Base-by-base conservation (phyloP, 306 rosid genomes). In the Elaeagnus macrophylla region DNA sequence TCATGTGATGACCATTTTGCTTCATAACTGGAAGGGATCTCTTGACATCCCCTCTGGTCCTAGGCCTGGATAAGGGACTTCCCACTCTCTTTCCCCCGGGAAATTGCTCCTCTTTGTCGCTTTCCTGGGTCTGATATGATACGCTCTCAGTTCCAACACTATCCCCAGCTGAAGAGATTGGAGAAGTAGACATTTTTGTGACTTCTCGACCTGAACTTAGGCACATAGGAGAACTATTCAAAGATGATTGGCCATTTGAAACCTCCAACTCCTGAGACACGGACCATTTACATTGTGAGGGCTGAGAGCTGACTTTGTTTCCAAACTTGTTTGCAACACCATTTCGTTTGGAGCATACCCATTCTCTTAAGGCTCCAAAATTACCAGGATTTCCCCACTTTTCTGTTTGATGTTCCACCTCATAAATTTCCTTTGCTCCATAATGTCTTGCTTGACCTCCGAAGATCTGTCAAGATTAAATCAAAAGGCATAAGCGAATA, bases 291-390 rank as follows among this genome's bases (percentile, higher is more conserved):
- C 48, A 37, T 53, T 61, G 47, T 12, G 67, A 46, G 16, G 44
- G 66, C 43, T 65, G 71, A 36, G 51, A 60, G 35, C 60, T 50
- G 20, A 48, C 69, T 54, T 67, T 76, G 44, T 51, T 61, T 39
- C 15, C 61, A 51, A 77, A 51, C 70, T 76, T 77, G 56, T 77
- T 72, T 14, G 67, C 75, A 47, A 69, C 56, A 11, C 71, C 69
- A 15, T 71, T 76, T 72, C 86, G 51, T 64, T 80, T 76, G 48
- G 80, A 80, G 70, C 77, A 67, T 2, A 55, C 80, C 86, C 86
- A 80, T 5, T 47, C 66, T 58, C 68, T 59, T 44, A 80, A 52
- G 53, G 56, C 53, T 57, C 79, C 77, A 7, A 80, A 60, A 61
- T 57, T 71, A 55, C 47, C 38, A 35, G 67, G 56, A 67, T 64